These are phyloP conservation scores for Paecilomyces formosus DNA, from an alignment of 2,329 filamentous ascomycete genomes.

Conservation along the genomic window DNA sequence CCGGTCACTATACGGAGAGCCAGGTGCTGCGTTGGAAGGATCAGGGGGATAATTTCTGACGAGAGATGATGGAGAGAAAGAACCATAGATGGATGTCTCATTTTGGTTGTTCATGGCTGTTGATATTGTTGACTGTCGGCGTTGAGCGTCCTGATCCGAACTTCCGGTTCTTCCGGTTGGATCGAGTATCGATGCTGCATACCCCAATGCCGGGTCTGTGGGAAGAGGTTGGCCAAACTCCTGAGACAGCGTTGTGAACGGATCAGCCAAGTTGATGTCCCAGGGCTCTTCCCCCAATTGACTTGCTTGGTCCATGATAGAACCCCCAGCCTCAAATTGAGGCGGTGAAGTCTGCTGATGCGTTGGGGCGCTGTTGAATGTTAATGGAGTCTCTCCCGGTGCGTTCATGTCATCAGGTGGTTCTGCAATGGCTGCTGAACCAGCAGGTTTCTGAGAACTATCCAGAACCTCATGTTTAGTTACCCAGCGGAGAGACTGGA, in stretches of 20 bases:
- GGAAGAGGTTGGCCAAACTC: conserved; percentile 6
- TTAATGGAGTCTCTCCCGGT: neutral
- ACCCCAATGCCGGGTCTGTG: conserved; percentile 11
- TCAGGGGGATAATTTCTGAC: conserved; percentile 25
- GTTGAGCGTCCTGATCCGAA: neutral
- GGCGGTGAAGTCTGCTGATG: neutral
- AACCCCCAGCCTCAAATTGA: neutral
- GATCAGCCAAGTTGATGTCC: conserved; percentile 22
- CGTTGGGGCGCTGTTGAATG: conserved; percentile 2
- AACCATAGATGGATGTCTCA: conserved; percentile 11
- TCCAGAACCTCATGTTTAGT: conserved; percentile 23
- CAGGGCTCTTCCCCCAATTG: conserved; percentile 23
- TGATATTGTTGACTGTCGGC: neutral
- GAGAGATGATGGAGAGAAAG: conserved; percentile 25
- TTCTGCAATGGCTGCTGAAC: neutral
- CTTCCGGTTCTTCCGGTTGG: conserved; percentile 6
- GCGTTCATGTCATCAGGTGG: neutral
- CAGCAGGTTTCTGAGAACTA: neutral
- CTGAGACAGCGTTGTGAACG: conserved; percentile 17
- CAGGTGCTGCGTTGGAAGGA: neutral
- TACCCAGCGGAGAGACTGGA: conserved; percentile 30
- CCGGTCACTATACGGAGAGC: neutral
- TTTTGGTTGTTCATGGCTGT: conserved; percentile 3
- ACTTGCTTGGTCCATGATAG: conserved; percentile 9
- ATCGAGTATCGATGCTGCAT: conserved; percentile 12